These are phyloP conservation scores for Xylaria arbuscula DNA, from an alignment of 2,329 filamentous ascomycete species.

Conservation along the genomic window DNA sequence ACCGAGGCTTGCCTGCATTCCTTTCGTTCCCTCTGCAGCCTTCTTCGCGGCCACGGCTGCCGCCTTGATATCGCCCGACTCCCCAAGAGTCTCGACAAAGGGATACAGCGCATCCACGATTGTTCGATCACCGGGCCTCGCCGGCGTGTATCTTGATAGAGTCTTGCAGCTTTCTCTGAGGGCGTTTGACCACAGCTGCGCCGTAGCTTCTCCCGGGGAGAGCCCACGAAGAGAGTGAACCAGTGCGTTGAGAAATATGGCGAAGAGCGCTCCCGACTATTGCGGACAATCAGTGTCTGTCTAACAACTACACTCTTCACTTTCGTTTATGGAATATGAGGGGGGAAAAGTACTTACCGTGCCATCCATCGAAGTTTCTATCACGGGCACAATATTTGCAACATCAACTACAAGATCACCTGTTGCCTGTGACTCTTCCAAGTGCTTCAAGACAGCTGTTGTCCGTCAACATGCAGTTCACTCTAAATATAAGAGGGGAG, in stretches of 20 bases:
- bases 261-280: conserved; percentile 68
- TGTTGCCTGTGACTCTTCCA: conserved; percentile 57
- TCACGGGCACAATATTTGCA: conserved; percentile 62
- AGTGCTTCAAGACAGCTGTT: conserved; percentile 64
- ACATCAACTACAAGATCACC: conserved; percentile 66
- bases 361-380: conserved; percentile 70
- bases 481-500: not conserved
- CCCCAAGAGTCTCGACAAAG: conserved; percentile 78
- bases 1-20: conserved; percentile 90
- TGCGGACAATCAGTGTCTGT: conserved; percentile 8
- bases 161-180: conserved; percentile 76
- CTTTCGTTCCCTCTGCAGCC: conserved; percentile 86
- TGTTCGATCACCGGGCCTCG: conserved; percentile 88
- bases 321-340: not conserved
- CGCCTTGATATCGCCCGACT: conserved; percentile 73
- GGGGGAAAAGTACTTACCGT: conserved; percentile 62
- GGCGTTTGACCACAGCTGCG: conserved; percentile 68
- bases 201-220: conserved; percentile 54
- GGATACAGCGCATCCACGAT: conserved; percentile 90
- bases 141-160: conserved; percentile 86
- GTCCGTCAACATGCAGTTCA: conserved; percentile 12
- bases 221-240: conserved; percentile 68
- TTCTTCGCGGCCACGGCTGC: conserved; percentile 80
- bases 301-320: not conserved
- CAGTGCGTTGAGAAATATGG: conserved; percentile 91